Conservation (phyloP, 306 rosid species). For the Echinosophora koreensis region DNA sequence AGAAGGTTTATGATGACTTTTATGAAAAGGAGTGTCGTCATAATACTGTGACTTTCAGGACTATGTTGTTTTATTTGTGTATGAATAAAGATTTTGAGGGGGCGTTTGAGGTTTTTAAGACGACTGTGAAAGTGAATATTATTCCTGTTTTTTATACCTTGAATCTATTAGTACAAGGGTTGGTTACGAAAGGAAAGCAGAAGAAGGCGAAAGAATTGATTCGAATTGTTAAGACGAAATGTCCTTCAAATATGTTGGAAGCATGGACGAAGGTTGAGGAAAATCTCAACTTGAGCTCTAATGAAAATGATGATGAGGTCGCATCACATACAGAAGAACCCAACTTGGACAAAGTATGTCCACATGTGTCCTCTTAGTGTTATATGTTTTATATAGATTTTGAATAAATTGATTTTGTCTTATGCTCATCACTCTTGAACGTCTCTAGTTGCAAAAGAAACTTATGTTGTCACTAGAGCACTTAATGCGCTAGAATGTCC, state of each 20-base stretch:
- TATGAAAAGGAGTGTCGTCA: slow-evolving; percentile 55
- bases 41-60: slow-evolving; percentile 69
- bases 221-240: slow-evolving; percentile 66
- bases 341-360: too few species aligned
- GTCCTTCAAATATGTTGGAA: slow-evolving; percentile 45
- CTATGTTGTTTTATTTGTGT: slow-evolving; percentile 59
- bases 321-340: too few species aligned
- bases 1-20: slow-evolving; percentile 62
- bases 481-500: too few species aligned
- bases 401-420: too few species aligned
- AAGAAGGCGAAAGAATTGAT: slow-evolving; percentile 64
- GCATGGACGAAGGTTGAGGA: slow-evolving; percentile 69
- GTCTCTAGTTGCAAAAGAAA: too few species aligned
- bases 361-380: too few species aligned
- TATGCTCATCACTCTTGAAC: too few species aligned
- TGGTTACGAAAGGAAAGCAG: slow-evolving; percentile 60
- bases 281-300: slow-evolving; percentile 60
- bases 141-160: slow-evolving; percentile 67
- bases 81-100: slow-evolving; percentile 53
- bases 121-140: slow-evolving; percentile 63
- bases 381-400: too few species aligned
- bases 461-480: too few species aligned
- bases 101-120: slow-evolving; percentile 66
- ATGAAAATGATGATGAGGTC: slow-evolving; percentile 41
- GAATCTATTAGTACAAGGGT: slow-evolving; percentile 64